phyloP scores from a whole-genome alignment of 257 asterid genomes.

The Solanum sitiens region DNA sequence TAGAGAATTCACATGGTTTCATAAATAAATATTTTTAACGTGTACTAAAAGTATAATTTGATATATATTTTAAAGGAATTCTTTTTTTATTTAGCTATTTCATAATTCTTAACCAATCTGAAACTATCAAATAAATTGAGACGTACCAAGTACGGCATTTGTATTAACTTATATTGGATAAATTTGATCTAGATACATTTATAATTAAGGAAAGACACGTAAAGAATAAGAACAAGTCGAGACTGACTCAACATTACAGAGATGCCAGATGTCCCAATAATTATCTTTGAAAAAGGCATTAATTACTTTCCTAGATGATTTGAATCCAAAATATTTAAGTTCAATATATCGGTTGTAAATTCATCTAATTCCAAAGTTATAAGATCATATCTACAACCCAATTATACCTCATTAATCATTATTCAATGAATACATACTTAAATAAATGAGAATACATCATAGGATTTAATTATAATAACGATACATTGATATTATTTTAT shows the following conservation, averaged over 20 bases:
- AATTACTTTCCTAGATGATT: neutral
- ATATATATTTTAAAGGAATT: neutral
- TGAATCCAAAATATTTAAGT: neutral
- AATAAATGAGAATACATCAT: neutral
- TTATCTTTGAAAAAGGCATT: neutral
- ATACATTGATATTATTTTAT: neutral
- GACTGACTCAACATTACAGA: neutral
- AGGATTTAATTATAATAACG: neutral
- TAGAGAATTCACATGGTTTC: neutral
- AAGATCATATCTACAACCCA: neutral
- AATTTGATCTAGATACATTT: too few relatives aligned
- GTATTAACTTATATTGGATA: neutral
- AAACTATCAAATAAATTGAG: neutral
- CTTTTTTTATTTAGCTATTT: neutral
- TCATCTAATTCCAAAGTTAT: fast-evolving
- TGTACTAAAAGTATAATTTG: neutral
- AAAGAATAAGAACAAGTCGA: neutral
- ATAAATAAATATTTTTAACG: neutral
- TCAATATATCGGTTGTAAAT: fast-evolving
- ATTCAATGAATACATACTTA: neutral
- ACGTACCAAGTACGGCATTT: neutral
- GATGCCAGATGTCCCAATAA: neutral
- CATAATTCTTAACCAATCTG: neutral
- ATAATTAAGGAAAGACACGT: neutral
- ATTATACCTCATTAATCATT: neutral